Percentiles rank a stretch among this genome's conserved stretches.
phyloP scores from a whole-genome alignment of 345 rosid genomes.

The Gossypium turneri region DNA sequence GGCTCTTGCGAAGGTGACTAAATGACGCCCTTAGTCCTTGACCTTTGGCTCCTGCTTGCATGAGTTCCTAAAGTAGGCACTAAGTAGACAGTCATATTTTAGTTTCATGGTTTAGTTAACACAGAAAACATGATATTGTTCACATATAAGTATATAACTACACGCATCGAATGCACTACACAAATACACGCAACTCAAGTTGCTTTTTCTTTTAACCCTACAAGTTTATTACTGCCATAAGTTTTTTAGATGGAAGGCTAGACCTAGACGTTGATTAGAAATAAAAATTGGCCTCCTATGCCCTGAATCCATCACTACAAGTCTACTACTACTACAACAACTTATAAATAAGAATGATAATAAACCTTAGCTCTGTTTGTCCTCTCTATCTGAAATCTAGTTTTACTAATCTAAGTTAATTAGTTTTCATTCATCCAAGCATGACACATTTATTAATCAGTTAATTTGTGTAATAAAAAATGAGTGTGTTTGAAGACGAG shows the following conservation, averaged over 20 bases:
- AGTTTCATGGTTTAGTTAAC: neutral
- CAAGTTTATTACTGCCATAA: neutral
- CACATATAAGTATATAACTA: neutral
- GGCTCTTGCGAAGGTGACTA: conserved; percentile 77
- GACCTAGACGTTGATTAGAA: neutral
- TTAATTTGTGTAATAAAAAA: neutral
- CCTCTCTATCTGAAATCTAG: neutral
- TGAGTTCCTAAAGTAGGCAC: too few relatives aligned
- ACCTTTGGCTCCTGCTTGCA: neutral
- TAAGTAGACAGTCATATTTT: neutral
- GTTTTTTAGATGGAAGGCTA: neutral
- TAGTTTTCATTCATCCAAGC: neutral
- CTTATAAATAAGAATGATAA: neutral
- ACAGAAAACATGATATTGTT: neutral
- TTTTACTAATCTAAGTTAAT: neutral
- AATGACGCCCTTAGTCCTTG: neutral
- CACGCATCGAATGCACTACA: neutral
- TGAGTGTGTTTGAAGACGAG: neutral
- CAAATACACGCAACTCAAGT: neutral
- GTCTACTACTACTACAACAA: neutral
- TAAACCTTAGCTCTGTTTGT: neutral
- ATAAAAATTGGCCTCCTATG: neutral
- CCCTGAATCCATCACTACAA: neutral
- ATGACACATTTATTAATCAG: neutral
- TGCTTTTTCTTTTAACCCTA: neutral